Conservation (phyloP, 306 rosid species). For the Quercus mongolica region DNA sequence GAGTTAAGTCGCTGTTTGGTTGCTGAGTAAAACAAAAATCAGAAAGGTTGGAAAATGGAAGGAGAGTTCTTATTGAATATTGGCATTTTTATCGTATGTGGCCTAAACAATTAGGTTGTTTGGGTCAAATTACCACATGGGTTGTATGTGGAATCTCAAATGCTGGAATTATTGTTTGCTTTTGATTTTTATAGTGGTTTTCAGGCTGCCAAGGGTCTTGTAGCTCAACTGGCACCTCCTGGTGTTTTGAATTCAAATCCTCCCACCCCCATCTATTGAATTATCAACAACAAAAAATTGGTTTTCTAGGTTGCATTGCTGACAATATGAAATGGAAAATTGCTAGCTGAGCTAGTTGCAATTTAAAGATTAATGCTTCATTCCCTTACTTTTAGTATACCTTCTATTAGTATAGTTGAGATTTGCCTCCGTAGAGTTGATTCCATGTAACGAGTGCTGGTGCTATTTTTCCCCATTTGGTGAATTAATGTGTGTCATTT, state of each 20-base stretch:
- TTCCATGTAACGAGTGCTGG: neutral
- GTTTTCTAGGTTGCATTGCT: neutral
- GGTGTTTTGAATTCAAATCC: no score
- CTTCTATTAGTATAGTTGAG: neutral
- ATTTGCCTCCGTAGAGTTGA: neutral
- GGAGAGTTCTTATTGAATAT: neutral
- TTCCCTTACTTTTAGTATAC: neutral
- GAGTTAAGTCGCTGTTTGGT: neutral
- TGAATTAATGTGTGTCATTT: neutral
- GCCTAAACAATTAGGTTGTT: neutral
- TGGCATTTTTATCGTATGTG: neutral
- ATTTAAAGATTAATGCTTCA: neutral
- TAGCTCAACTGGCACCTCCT: no score
- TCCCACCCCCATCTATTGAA: no score
- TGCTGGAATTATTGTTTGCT: neutral
- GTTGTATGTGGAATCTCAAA: neutral
- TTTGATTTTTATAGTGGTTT: no score
- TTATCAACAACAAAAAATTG: no score
- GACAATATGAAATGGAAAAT: neutral
- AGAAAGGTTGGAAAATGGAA: no score
- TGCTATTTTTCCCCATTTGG: neutral
- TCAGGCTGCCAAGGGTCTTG: no score
- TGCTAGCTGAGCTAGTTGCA: neutral
- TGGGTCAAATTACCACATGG: neutral
- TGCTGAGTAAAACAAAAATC: neutral